Conservation (phyloP, 2,329 filamentous ascomycete genomes). For the Coniella vitis region DNA sequence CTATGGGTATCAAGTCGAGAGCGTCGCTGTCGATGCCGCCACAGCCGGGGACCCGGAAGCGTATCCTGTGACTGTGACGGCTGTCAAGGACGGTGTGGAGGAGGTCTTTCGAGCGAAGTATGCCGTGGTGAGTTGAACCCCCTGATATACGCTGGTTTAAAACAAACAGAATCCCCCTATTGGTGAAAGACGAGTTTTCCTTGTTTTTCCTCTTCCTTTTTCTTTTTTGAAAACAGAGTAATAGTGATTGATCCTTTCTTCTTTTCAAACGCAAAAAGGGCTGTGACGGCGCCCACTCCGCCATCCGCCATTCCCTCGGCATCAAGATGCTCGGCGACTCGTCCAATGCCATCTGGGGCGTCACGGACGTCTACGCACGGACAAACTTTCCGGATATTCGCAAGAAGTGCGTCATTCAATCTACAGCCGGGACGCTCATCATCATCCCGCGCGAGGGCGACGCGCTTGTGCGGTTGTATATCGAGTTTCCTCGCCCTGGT, state of each 20-base stretch:
- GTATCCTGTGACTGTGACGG: conserved; percentile 38
- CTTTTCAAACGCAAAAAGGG: too few relatives aligned
- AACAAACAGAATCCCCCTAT: too few relatives aligned
- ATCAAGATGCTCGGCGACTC: conserved; percentile 54
- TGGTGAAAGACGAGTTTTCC: too few relatives aligned
- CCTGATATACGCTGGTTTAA: too few relatives aligned
- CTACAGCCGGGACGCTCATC: conserved; percentile 47
- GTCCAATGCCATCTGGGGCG: conserved; percentile 49
- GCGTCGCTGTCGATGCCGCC: conserved; percentile 41
- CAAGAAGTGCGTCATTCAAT: conserved; percentile 48
- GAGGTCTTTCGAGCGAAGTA: conserved; percentile 42
- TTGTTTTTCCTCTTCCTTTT: too few relatives aligned
- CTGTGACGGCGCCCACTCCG: conserved; percentile 45
- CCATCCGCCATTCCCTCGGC: conserved; percentile 42
- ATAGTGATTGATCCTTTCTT: too few relatives aligned
- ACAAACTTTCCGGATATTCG: conserved; percentile 59
- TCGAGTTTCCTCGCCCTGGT: conserved; percentile 51
- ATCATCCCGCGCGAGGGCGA: conserved; percentile 56
- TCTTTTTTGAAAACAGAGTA: too few relatives aligned
- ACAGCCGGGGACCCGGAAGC: conserved; percentile 29
- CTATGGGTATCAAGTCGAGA: conserved; percentile 46
- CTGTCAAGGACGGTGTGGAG: conserved; percentile 32
- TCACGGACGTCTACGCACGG: conserved; percentile 48
- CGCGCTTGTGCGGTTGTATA: conserved; percentile 54
- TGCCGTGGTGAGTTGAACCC: conserved; percentile 38